A percentile compares a stretch with the other conserved stretches of the same genome.
Evolutionary conservation across 331 rosid genomes (phyloP).

Genomic region (Acacia pycnantha): DNA sequence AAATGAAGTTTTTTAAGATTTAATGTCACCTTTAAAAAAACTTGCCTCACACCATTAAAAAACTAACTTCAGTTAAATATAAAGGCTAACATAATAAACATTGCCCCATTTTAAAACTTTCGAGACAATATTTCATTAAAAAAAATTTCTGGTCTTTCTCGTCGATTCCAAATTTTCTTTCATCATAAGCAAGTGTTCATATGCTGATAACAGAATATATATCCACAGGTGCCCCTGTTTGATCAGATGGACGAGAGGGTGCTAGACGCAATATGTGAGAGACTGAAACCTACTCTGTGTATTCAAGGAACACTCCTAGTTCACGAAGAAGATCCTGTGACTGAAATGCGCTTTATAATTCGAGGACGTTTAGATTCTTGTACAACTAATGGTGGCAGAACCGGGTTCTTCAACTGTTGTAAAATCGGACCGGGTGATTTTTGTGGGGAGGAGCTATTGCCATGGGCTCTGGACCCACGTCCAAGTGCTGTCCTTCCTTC

Average conservation of each 20-base stretch:
- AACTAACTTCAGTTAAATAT: no score
- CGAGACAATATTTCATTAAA: no score
- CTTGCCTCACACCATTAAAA: no score
- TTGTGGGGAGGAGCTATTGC: constrained; percentile 57
- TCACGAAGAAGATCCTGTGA: constrained; percentile 62
- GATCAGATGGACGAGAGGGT: constrained; percentile 61
- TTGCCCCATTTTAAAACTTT: no score
- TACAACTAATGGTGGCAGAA: constrained; percentile 70
- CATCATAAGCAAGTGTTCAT: neutral
- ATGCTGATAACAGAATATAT: neutral
- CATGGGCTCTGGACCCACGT: constrained; percentile 69
- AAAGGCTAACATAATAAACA: no score
- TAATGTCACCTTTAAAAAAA: no score
- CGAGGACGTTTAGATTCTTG: constrained; percentile 57
- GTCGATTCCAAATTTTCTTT: neutral
- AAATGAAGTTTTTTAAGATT: no score
- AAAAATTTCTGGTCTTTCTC: no score
- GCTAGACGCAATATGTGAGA: constrained; percentile 61
- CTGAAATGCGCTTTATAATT: constrained; percentile 59
- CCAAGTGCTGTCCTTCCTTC: constrained; percentile 48
- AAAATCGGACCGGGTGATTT: constrained; percentile 55
- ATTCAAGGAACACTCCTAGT: constrained; percentile 43
- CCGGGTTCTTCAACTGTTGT: constrained; percentile 58
- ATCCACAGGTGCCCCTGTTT: constrained; percentile 50
- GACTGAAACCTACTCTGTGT: constrained; percentile 52